A percentile compares a stretch with the other conserved stretches of the same genome.
Conservation (phyloP, 495 filamentous ascomycete genomes). For the Lasiosphaeria ovina region DNA sequence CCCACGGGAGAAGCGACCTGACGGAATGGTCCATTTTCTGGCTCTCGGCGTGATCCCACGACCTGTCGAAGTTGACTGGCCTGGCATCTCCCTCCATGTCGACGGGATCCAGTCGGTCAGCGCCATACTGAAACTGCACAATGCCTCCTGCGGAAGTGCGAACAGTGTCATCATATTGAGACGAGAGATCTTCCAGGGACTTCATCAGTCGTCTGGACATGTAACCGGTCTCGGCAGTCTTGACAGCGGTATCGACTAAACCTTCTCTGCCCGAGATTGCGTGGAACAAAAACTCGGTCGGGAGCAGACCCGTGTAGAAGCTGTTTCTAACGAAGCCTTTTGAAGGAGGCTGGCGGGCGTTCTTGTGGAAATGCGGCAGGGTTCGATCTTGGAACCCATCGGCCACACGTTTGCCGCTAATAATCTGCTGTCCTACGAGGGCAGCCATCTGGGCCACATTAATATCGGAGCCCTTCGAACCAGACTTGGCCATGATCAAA, state of each 20-base stretch:
- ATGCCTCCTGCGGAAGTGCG: slow-evolving; percentile 80
- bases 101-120: slow-evolving; percentile 90
- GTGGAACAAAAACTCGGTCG: slow-evolving; percentile 95
- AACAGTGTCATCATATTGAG: slow-evolving; percentile 90
- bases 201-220: slow-evolving; percentile 99
- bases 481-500: slow-evolving; percentile 94
- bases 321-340: slow-evolving; percentile 97
- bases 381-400: slow-evolving; percentile 96
- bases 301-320: slow-evolving; percentile 89
- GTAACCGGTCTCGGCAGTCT: slow-evolving; percentile 97
- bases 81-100: slow-evolving; percentile 96
- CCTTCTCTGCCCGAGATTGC: slow-evolving; percentile 98
- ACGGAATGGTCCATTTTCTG: slow-evolving; percentile 78
- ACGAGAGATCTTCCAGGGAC: slow-evolving; percentile 89
- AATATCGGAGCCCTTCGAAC: slow-evolving; percentile 92
- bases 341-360: slow-evolving; percentile 80
- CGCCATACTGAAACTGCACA: slow-evolving; percentile 96
- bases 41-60: slow-evolving; percentile 80
- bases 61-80: slow-evolving; percentile 89
- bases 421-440: slow-evolving; percentile 96
- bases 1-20: slow-evolving; percentile 63
- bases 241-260: slow-evolving; percentile 98
- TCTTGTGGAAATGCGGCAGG: slow-evolving; percentile 92
- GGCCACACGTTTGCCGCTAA: slow-evolving; percentile 85
- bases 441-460: slow-evolving; percentile 99